Base-by-base conservation (phyloP, 2,329 filamentous ascomycete genomes). In the Tolypocladium endophyticum region DNA sequence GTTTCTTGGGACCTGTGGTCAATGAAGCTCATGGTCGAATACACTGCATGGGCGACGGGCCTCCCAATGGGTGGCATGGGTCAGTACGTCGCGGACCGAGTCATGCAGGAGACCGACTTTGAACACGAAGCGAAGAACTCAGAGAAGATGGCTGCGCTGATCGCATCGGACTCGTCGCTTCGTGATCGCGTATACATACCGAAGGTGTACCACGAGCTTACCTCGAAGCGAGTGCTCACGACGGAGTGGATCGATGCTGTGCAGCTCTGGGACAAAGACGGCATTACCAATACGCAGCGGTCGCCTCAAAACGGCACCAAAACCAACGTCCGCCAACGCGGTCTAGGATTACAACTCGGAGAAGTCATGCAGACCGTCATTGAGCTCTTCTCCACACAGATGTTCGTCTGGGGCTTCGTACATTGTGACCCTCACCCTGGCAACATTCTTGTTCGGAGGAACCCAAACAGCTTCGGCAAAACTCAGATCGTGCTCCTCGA, bases 181-280 rank as follows among this genome's bases (percentile, higher is more conserved):
- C 77, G 80, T 5, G 79, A 80, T 58, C 76, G 83, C 18, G 85
- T 88, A 1, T 87, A 88, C 68, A 83, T 89, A n/a, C 86, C 86
- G 0, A 77, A 81, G 52, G 79, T 87, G 9, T 86, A 86, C 67
- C 77, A 79, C 25, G 83, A 87, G 54, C 53, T 62, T 12, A 84
- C 77, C 61, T 85, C 82, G 35, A 84, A 78, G 66, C 78, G 86
- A 7, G 81, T 89, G 61, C 85, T 89, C 83, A 87, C 85, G 0
- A 84, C 86, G 1, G 86, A 89, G 68, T 89, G 86, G 86, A 84
- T 89, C 53, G 85, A 89, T 67, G 86, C 86, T 14, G 79, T 87
- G 2, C 77, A 84, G 0, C 73, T 89, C 6, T 87, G 85, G 84
- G 85, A 88, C 61, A 87, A 87, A 61, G 81, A 87, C 58, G 76